phyloP scores from a whole-genome alignment of 1,284 basidiomycete genomes.

The Rhodotorula sp. region DNA sequence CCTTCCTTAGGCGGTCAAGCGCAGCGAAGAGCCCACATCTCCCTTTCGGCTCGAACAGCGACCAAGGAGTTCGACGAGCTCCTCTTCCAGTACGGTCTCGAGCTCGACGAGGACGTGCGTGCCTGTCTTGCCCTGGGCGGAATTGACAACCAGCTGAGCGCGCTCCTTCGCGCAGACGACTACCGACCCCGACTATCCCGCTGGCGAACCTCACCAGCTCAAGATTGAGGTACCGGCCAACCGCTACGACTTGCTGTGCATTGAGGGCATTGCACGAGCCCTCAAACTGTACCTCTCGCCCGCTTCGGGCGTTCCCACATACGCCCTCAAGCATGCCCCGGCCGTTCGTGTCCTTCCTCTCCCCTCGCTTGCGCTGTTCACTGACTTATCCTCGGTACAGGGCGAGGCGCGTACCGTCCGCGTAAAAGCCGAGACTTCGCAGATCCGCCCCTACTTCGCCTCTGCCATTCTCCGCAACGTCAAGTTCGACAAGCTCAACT shows the following conservation, averaged over 20 bases:
- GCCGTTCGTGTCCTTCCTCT: constrained; percentile 11
- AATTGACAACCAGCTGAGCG: background rate
- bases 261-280: constrained; percentile 90
- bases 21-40: background rate
- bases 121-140: too few relatives aligned
- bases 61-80: constrained; percentile 92
- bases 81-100: constrained; percentile 95
- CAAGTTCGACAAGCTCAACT: constrained; percentile 79
- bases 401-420: constrained; percentile 30
- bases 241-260: constrained; percentile 95
- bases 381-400: constrained; percentile 4
- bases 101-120: constrained; percentile 89
- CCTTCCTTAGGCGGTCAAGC: background rate
- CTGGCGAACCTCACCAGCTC: constrained; percentile 65
- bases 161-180: constrained; percentile 20
- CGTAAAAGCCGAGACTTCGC: constrained; percentile 59
- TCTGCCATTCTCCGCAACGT: constrained; percentile 86
- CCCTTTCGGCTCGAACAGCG: constrained; percentile 54
- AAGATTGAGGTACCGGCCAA: constrained; percentile 99
- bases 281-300: constrained; percentile 73
- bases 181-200: constrained; percentile 38
- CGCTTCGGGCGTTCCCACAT: constrained; percentile 28
- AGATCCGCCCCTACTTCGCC: constrained; percentile 86
- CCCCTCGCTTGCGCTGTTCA: background rate
- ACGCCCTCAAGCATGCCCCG: constrained; percentile 32